These are phyloP conservation scores for Mycosphaerella sp. DNA, from an alignment of 2,329 filamentous ascomycete species.

Conservation along the genomic window DNA sequence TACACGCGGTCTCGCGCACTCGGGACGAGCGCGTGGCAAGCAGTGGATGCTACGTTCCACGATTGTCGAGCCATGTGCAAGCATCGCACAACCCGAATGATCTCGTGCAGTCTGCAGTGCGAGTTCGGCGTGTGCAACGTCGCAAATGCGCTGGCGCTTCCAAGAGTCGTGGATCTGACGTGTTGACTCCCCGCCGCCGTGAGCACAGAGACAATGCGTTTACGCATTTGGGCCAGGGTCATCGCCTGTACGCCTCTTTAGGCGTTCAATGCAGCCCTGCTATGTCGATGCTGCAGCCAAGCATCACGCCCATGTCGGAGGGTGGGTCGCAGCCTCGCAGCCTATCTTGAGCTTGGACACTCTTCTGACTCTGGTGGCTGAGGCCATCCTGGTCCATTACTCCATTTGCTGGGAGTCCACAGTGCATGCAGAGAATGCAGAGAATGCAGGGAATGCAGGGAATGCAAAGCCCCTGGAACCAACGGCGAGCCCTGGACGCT, in stretches of 20 bases:
- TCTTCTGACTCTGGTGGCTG: slow-evolving; percentile 10
- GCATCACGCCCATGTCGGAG: neutral
- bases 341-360: slow-evolving; percentile 2
- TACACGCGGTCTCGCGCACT: slow-evolving; percentile 4
- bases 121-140: slow-evolving; percentile 5
- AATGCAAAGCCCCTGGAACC: slow-evolving; percentile 1
- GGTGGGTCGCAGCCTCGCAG: slow-evolving; percentile 6
- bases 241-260: slow-evolving; percentile 7
- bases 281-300: slow-evolving; percentile 1
- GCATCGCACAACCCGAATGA: slow-evolving; percentile 10
- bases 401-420: slow-evolving; percentile 2
- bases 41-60: slow-evolving; percentile 7
- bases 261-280: slow-evolving; percentile 9
- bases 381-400: slow-evolving; percentile 4
- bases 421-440: slow-evolving; percentile 3
- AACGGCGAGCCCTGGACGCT: neutral
- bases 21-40: slow-evolving; percentile 9
- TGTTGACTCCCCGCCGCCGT: neutral
- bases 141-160: slow-evolving; percentile 3
- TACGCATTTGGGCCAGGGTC: slow-evolving; percentile 3
- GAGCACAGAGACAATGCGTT: slow-evolving; percentile 6
- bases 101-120: slow-evolving; percentile 9
- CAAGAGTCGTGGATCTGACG: neutral
- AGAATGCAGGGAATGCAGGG: neutral
- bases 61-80: slow-evolving; percentile 14